Evolutionary conservation across 1,284 basidiomycete genomes (phyloP).

Genomic region (Apiotrichum siamense): DNA sequence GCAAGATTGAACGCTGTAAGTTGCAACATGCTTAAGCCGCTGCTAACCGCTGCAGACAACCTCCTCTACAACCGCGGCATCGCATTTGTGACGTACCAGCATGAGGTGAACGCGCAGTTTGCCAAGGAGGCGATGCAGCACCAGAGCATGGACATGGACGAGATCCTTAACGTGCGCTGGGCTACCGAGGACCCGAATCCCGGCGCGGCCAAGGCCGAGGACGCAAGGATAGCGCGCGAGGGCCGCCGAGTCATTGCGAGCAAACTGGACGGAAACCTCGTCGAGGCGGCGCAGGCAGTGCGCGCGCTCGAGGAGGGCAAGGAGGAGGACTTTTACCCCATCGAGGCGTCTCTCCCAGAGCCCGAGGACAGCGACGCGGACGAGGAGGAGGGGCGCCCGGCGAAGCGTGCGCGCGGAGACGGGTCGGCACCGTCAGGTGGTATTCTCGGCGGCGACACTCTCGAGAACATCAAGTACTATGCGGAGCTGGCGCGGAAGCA

Average conservation of each 20-base stretch:
- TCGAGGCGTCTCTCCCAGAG: conserved; percentile 29
- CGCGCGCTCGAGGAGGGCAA: conserved; percentile 69
- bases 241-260: conserved; percentile 72
- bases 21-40: conserved; percentile 22
- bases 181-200: conserved; percentile 96
- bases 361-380: conserved; percentile 16
- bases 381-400: conserved; percentile 16
- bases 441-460: conserved; percentile 66
- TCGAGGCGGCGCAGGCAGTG: conserved; percentile 76
- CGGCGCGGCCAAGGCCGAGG: conserved; percentile 73
- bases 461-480: conserved; percentile 81
- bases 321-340: conserved; percentile 43
- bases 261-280: conserved; percentile 65
- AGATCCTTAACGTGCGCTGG: conserved; percentile 96
- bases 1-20: conserved; percentile 86
- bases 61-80: conserved; percentile 90
- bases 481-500: conserved; percentile 61
- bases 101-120: conserved; percentile 84
- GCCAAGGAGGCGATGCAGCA: conserved; percentile 99
- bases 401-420: conserved; percentile 32
- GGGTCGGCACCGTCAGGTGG: conserved; percentile 49
- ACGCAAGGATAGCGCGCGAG: conserved; percentile 68
- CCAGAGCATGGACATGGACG: conserved; percentile 94
- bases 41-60: conserved; percentile 55
- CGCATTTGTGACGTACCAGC: conserved; percentile 92